Evolutionary conservation across 257 asterid species (phyloP).

Genomic region (Petunia axillaris): DNA sequence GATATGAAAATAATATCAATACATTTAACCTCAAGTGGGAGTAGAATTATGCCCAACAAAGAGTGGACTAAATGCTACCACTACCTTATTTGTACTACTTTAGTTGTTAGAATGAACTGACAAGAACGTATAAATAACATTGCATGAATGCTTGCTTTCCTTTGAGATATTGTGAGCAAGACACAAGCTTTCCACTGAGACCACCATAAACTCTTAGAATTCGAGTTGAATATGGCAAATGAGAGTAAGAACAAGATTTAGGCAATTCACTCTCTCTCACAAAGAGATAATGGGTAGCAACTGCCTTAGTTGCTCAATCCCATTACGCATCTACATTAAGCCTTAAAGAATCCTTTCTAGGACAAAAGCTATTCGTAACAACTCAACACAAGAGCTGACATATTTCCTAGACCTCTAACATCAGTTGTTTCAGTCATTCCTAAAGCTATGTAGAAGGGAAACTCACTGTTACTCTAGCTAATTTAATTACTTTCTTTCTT

Average conservation of each 20-base stretch:
- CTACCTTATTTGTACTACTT: not conserved
- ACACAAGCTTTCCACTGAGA: not conserved
- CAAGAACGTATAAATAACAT: not conserved
- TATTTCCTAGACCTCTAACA: no score
- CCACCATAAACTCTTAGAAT: no score
- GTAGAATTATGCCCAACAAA: not conserved
- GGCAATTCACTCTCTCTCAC: not conserved
- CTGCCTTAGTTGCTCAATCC: no score
- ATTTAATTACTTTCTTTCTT: no score
- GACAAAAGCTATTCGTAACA: no score
- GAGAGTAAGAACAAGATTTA: not conserved
- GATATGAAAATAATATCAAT: not conserved
- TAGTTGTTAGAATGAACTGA: not conserved
- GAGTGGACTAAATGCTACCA: not conserved
- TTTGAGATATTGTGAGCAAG: not conserved
- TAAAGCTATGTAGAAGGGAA: no score
- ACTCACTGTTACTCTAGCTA: no score
- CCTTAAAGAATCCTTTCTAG: no score
- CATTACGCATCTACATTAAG: no score
- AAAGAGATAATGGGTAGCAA: no score
- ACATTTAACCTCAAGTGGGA: not conserved
- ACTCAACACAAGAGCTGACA: no score
- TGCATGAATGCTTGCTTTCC: not conserved
- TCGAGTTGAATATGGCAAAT: not conserved
- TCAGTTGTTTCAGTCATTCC: no score